Conservation (phyloP, 257 asterid species). For the Parsonsia alboflavescens region DNA sequence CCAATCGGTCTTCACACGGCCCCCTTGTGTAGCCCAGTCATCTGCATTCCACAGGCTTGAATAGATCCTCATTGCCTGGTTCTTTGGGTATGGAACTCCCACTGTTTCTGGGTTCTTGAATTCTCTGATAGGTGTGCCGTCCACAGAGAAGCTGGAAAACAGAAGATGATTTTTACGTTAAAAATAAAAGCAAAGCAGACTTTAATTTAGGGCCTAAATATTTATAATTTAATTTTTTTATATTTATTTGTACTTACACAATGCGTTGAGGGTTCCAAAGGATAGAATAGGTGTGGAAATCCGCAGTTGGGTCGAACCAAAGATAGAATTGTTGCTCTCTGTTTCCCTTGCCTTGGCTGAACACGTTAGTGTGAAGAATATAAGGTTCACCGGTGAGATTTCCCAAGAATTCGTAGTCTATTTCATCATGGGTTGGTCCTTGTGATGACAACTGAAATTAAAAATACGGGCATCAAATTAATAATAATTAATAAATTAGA, state of each 20-base stretch:
- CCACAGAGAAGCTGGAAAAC: constrained; percentile 11
- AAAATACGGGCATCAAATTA: too few relatives aligned
- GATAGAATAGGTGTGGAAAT: constrained; percentile 18
- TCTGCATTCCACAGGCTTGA: constrained; percentile 17
- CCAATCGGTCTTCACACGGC: constrained; percentile 14
- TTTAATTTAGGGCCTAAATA: too few relatives aligned
- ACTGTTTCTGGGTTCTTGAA: constrained; percentile 16
- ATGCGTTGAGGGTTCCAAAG: constrained; percentile 17
- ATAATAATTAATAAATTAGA: background rate
- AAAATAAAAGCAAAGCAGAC: background rate
- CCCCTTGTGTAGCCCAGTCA: constrained; percentile 16
- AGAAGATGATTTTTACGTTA: background rate
- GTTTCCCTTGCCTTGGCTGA: constrained; percentile 15
- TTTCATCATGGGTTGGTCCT: constrained; percentile 12
- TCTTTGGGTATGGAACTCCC: constrained; percentile 17
- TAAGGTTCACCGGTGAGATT: constrained; percentile 12
- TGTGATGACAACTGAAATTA: constrained; percentile 5
- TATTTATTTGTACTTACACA: background rate
- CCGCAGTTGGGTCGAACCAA: constrained; percentile 20
- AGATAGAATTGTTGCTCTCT: constrained; percentile 17
- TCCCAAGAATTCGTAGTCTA: constrained; percentile 17
- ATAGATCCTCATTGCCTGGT: constrained; percentile 13
- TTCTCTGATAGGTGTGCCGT: constrained; percentile 14
- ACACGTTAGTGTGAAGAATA: constrained; percentile 14
- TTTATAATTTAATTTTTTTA: too few relatives aligned